Conservation (phyloP, 306 rosid species). For the Prunus salicina region DNA sequence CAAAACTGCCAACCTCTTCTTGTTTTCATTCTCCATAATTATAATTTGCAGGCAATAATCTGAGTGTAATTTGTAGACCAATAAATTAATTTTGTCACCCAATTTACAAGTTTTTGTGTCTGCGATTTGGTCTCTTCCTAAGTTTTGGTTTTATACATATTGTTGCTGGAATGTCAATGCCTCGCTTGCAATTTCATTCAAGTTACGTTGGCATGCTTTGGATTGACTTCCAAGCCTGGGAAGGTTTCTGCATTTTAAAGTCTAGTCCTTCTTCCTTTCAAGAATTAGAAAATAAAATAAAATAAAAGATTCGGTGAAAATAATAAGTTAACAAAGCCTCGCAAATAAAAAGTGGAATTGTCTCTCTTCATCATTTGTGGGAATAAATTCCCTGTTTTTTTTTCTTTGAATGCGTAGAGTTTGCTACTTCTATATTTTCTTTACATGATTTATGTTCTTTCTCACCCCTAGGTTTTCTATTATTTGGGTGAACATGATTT, state of each 20-base stretch:
- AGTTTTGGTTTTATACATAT: neutral
- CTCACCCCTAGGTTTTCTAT: no score
- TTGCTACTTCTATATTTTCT: no score
- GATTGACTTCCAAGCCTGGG: slow-evolving; percentile 30
- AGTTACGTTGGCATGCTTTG: neutral
- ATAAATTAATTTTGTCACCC: neutral
- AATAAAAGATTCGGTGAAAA: no score
- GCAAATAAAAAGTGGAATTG: no score
- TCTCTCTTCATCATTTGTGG: no score
- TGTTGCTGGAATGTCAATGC: neutral
- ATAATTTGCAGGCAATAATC: neutral
- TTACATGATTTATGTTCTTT: no score
- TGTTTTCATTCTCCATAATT: slow-evolving; percentile 37
- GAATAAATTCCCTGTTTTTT: no score
- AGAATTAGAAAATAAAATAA: no score
- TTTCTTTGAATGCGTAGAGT: no score
- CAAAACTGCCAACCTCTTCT: slow-evolving; percentile 69
- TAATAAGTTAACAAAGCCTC: no score
- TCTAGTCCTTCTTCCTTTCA: neutral
- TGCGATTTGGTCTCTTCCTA: neutral
- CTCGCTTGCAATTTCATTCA: slow-evolving; percentile 26
- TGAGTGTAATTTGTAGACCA: neutral
- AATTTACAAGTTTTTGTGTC: neutral
- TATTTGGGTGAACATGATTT: no score
- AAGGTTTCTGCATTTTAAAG: neutral